Conservation (phyloP, 208 protist species). For the Porcisia deanei region DNA sequence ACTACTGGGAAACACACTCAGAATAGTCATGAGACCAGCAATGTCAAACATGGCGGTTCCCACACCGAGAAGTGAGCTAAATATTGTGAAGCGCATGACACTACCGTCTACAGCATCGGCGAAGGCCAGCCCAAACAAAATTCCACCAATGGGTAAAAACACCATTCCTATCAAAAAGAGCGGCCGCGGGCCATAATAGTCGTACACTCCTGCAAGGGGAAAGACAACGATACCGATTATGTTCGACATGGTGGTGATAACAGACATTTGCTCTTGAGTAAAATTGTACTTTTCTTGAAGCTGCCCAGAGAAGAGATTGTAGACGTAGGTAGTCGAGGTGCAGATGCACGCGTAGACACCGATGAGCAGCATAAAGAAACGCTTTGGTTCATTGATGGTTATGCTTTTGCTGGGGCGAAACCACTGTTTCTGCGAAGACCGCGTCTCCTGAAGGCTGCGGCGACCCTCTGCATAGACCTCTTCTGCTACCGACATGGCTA, state of each 20-base stretch:
- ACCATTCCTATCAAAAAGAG: constrained; percentile 64
- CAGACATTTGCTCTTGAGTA: constrained; percentile 71
- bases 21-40: constrained; percentile 69
- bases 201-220: constrained; percentile 64
- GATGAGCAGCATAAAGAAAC: constrained; percentile 69
- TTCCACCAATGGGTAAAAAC: constrained; percentile 42
- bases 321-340: constrained; percentile 67
- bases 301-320: constrained; percentile 77
- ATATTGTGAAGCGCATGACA: constrained; percentile 53
- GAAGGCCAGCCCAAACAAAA: constrained; percentile 71
- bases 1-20: constrained; percentile 81
- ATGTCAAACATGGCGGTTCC: constrained; percentile 73
- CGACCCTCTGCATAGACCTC: constrained; percentile 25
- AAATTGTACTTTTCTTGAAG: constrained; percentile 75
- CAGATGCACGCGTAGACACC: constrained; percentile 63
- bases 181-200: constrained; percentile 70
- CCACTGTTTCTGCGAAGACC: constrained; percentile 17
- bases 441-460: constrained; percentile 22
- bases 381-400: constrained; percentile 51
- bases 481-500: constrained; percentile 13
- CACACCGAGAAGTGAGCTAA: constrained; percentile 45
- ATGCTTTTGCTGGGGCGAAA: constrained; percentile 12
- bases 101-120: constrained; percentile 50
- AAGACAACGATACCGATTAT: constrained; percentile 56
- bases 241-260: constrained; percentile 63